Percentiles rank a stretch among this genome's conserved stretches.
Conservation (phyloP, 305 asterid genomes). For the Fraxinus xanthoxyloides region DNA sequence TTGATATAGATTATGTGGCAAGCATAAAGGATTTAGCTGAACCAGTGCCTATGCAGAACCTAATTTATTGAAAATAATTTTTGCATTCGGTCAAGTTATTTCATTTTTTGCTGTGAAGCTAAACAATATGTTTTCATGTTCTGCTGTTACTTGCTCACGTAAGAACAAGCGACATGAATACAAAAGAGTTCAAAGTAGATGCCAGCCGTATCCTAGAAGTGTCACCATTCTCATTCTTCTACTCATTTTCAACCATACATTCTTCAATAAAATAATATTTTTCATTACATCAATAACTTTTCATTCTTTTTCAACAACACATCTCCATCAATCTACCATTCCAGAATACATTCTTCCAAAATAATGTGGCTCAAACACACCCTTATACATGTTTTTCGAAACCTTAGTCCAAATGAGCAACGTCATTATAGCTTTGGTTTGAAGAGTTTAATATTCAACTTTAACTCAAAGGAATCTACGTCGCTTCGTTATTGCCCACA, state of each 20-base stretch:
- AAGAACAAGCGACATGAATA: background rate
- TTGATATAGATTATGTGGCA: background rate
- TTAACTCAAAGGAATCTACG: background rate
- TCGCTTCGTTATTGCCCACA: background rate
- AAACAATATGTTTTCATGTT: background rate
- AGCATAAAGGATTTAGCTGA: background rate
- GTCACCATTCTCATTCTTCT: no score
- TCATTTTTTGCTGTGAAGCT: background rate
- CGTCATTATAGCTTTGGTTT: background rate
- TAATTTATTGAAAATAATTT: background rate
- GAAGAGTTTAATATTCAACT: background rate
- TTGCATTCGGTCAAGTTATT: background rate
- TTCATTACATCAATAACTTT: no score
- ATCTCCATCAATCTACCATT: no score
- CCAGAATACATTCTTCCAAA: no score
- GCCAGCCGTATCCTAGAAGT: background rate
- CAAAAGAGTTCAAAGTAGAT: background rate
- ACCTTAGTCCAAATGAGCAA: background rate
- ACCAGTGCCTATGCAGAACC: background rate
- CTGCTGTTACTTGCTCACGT: background rate
- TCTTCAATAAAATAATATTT: no score
- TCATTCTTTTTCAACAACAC: no score
- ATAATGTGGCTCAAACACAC: no score
- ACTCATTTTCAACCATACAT: no score
- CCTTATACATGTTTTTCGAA: background rate